Evolutionary conservation across 1,284 basidiomycete genomes (phyloP).

Genomic region (Neolentinus lepideus): DNA sequence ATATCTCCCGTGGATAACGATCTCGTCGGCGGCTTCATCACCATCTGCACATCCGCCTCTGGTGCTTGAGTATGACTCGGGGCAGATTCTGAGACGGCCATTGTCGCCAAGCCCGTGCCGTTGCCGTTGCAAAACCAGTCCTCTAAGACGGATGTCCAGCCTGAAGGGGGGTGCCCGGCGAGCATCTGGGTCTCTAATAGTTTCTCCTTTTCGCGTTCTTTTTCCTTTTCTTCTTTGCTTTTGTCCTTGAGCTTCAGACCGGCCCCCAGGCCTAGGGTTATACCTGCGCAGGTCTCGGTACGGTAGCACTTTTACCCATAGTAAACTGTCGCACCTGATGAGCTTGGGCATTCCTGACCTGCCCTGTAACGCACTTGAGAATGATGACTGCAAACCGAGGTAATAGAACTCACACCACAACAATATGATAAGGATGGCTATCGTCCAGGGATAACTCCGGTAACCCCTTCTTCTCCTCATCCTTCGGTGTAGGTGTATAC

Average conservation of each 20-base stretch:
- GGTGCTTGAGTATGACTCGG: background rate
- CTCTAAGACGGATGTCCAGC: constrained; percentile 71
- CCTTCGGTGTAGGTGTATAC: constrained; percentile 28
- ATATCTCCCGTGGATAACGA: constrained; percentile 9
- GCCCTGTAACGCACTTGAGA: constrained; percentile 39
- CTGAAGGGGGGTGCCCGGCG: constrained; percentile 25
- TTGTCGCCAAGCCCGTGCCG: constrained; percentile 8
- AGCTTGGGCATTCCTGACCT: constrained; percentile 77
- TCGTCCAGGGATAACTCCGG: constrained; percentile 45
- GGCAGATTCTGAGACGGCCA: background rate
- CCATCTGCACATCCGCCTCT: background rate
- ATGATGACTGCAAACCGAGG: constrained; percentile 7
- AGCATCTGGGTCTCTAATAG: constrained; percentile 6
- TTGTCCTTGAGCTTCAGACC: constrained; percentile 60
- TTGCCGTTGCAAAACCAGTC: constrained; percentile 59
- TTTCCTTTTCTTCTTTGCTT: constrained; percentile 33
- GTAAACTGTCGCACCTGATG: constrained; percentile 60
- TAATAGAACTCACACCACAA: constrained; percentile 55
- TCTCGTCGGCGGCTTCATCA: constrained; percentile 1
- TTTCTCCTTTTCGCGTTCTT: constrained; percentile 20
- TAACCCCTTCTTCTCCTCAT: constrained; percentile 22
- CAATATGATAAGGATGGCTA: constrained; percentile 72
- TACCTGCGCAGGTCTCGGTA: constrained; percentile 31
- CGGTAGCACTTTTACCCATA: too few relatives aligned
- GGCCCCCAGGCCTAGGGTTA: constrained; percentile 73